Conservation (phyloP, 139 green algal genomes). For the Chlorella vulgaris region DNA sequence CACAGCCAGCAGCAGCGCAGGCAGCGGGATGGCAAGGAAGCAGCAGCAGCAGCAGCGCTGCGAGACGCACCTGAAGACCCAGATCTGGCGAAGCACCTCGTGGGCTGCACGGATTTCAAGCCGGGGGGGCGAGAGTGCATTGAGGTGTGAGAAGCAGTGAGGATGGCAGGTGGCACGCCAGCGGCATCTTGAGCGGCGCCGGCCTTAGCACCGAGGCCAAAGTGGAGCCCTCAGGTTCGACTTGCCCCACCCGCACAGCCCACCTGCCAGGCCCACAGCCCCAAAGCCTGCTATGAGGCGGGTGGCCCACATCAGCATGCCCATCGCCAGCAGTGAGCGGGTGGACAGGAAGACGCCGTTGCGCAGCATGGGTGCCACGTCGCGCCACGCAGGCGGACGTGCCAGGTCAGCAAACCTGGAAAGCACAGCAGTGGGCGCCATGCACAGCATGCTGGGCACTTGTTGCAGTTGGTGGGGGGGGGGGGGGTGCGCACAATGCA, state of each 20-base stretch:
- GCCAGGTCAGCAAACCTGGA: conserved; percentile 35
- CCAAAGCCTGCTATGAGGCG: conserved; percentile 40
- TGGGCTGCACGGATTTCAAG: conserved; percentile 16
- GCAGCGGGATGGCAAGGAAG: no score
- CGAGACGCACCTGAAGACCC: conserved; percentile 9
- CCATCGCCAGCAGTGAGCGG: conserved; percentile 46
- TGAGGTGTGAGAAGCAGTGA: no score
- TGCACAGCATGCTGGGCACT: no score
- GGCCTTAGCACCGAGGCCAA: no score
- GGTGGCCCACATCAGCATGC: conserved; percentile 42
- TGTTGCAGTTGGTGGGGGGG: background rate
- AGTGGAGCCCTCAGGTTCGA: no score
- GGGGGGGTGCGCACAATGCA: background rate
- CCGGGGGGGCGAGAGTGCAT: no score
- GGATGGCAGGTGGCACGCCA: no score
- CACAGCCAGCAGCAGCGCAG: no score
- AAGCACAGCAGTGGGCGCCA: background rate
- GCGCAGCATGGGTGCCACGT: conserved; percentile 44
- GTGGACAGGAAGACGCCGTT: conserved; percentile 38
- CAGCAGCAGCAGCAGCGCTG: background rate
- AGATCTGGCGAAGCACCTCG: conserved; percentile 50
- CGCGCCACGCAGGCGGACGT: conserved; percentile 13
- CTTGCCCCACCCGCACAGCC: background rate
- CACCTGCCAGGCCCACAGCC: conserved; percentile 40
- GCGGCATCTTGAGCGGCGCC: no score